Conservation (phyloP, 1,284 basidiomycete species). For the Cryptococcus amylolentus region DNA sequence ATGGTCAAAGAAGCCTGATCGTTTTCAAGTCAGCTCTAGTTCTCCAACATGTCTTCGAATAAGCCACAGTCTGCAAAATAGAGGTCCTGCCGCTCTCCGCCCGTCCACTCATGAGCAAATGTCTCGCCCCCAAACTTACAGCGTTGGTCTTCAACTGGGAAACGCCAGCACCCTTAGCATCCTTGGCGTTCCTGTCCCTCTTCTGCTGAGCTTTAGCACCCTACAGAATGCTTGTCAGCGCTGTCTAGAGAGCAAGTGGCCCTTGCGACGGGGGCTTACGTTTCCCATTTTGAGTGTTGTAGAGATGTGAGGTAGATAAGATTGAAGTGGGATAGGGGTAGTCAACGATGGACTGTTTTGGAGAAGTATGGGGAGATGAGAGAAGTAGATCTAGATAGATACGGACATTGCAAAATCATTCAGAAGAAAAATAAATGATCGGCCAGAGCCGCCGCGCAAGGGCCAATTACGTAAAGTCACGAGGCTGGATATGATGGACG, state of each 20-base stretch:
- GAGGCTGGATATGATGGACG: no score
- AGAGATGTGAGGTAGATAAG: neutral
- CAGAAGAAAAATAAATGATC: neutral
- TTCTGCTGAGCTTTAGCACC: slow-evolving; percentile 46
- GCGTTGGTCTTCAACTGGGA: slow-evolving; percentile 48
- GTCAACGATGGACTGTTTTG: neutral
- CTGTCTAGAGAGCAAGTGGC: neutral
- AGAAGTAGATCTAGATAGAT: neutral
- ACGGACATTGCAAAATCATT: neutral
- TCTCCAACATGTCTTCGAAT: neutral
- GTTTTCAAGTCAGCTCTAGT: slow-evolving; percentile 16
- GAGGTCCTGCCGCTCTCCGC: neutral
- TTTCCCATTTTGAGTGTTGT: neutral
- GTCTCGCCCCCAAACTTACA: slow-evolving; percentile 28
- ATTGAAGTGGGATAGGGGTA: neutral
- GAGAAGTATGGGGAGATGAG: neutral
- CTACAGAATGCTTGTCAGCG: slow-evolving; percentile 17
- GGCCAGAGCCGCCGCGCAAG: neutral
- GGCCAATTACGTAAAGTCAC: no score
- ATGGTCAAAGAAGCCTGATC: slow-evolving; percentile 50
- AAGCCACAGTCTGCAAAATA: neutral
- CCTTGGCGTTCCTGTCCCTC: slow-evolving; percentile 36
- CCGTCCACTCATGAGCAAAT: neutral
- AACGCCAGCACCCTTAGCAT: slow-evolving; percentile 27
- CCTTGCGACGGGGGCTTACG: neutral